Base-by-base conservation (phyloP, 179 eudicot species). In the Monotropa hypopitys region DNA sequence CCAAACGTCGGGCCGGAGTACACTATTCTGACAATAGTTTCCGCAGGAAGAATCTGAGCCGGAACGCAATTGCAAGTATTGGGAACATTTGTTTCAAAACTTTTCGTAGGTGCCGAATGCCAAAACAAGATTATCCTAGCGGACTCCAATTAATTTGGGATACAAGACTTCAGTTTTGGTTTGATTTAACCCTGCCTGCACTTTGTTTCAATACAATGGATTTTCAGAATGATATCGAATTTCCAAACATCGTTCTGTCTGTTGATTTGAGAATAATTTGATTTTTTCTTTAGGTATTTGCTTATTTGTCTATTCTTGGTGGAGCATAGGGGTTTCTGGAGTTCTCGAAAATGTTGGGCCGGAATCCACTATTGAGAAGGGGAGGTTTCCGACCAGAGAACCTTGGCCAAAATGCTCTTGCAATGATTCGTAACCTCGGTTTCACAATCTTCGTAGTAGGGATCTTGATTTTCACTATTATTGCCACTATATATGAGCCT, bases 401-500 rank as follows among this genome's bases (percentile, higher is more conserved):
- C 81, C 83, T 94, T 13, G 98, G 97, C n/a, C 98, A 87, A 82
- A 87, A 90, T 81, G 97, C 91, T 61, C 76, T 95, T 28, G 84
- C 90, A 11, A 70, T 93, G 89, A 91, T 91, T 72, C 91, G 92
- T 23, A 91, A 93, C 80, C 84, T 93, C 15, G 87, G 90, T 76
- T 93, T 95, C 86, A 82, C 88, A 7, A n/a, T 89, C 11, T 95
- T 93, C 74, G 97, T 93, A n/a, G 57, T 88, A 67, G 97, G 84
- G 72, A 98, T 90, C 21, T 78, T 95, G 81, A 82, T 95, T 66
- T 90, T 95, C 86, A 93, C 99, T 53, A 81, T 93, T 12, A 90
- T 95, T 45, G 98, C 98, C 28, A 93, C 91, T 6, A 95, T 92
- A 2, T 93, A 91, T 65, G 84, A 93, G 56, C 96, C 98, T 3